Evolutionary conservation across 2,329 filamentous ascomycete species (phyloP), one percentile per base, ranked within the genome.

Genomic region (Helicocarpus griseus): DNA sequence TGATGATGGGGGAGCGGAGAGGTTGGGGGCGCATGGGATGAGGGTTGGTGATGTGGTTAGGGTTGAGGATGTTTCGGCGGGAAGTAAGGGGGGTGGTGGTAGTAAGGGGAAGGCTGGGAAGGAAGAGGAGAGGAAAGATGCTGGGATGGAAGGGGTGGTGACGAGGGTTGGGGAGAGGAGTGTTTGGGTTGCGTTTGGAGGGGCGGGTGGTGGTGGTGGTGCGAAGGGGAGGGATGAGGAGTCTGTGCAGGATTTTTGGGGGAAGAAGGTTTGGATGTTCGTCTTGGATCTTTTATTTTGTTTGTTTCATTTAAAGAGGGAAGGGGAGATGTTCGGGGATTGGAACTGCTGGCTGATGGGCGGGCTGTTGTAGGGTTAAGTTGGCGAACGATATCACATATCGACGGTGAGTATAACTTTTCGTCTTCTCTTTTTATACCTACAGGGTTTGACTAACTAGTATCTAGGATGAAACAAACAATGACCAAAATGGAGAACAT

Each of bases 371-470:
- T 66, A 83, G 80, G 58, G 75, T 85, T 57, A 84, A 85, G 61
- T 69, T 84, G 58, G 81, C 81, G 41, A 84, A 84, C 63, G 80
- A 84, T 68, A 76, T 83, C 54, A 84, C 81, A 26, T 81, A 81
- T 64, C 79, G 81, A 67, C 73, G 80, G 76, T 78, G 67, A 58
- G 65, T 59, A 22, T 49, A n/a, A 21, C 31, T 26, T 29, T 14
- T 29, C 5, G 19, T 26, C 39, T 36, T 17, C 14, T 49, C 8
- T n/a, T 19, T 11, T 14, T 6, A 2, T n/a, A n/a, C n/a, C n/a
- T n/a, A n/a, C n/a, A n/a, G n/a, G n/a, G n/a, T n/a, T n/a, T 46
- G 53, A 47, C 22, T 26, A 7, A n/a, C 31, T 31, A 5, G 2
- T 26, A 26, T 5, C 14, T 53, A 79, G 78, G 58, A 81, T 85